Base-by-base conservation (phyloP, 306 rosid genomes). In the Rubus parviflorus region DNA sequence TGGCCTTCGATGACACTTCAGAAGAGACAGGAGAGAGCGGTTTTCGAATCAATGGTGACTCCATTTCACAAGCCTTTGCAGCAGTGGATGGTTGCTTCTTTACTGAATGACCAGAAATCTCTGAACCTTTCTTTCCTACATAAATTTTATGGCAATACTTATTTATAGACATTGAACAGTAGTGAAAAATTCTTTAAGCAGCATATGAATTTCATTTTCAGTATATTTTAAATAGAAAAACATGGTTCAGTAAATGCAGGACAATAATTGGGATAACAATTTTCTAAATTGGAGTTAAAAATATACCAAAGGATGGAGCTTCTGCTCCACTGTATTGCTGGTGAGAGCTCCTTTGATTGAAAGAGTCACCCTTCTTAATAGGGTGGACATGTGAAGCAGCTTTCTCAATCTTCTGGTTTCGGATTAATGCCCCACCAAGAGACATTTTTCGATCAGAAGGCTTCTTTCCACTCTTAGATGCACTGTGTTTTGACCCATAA, bases 1-100 rank as follows among this genome's bases (percentile, higher is more conserved):
- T 86, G 56, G 85, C 81, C 80, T 82, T 73, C 0, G 86, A 85
- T 5, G 83, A 72, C 48, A 79, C 80, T 42, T 47, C 53, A 17
- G 88, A 76, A 73, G 82, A 68, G 81, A 90, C 72, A 1, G 96
- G 91, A 41, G 92, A 82, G 63, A 90, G 88, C 23, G 96, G 96
- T 56, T 87, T 88, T 25, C 89, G 83, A 23, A 71, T 62, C 78
- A 79, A 16, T 37, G 85, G 79, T 25, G 84, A 77, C 58, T 73
- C 87, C 46, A 38, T 69, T 75, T 80, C 82, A 78, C 41, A 46
- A 37, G 72, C 76, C 82, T 82, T 82, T 45, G 58, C 64, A 48
- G 78, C 66, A 41, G 74, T 73, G 71, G 70, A 20, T 12, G 80
- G 7, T 48, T 72, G 79, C 25, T 72, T 87, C 74, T 73, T 81